These are phyloP conservation scores for Cyberlindnera mycetangii DNA, from an alignment of 805 yeast genomes.

Conservation along the genomic window DNA sequence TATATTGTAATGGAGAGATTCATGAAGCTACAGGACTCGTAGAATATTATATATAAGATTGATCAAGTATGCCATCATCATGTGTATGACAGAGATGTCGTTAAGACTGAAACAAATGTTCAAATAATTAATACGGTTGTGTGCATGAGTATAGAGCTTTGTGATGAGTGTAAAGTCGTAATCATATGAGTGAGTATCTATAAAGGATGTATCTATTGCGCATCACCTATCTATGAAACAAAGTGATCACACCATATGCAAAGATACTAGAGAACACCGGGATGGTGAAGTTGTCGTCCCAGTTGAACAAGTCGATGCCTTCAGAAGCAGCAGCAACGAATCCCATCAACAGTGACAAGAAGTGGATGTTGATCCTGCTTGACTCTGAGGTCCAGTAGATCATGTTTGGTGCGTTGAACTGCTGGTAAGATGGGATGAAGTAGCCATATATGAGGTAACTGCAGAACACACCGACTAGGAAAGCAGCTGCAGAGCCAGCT, in stretches of 20 bases:
- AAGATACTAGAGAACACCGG: constrained; percentile 80
- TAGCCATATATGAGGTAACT: constrained; percentile 69
- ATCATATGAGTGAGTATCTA: too few relatives aligned
- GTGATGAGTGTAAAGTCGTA: too few relatives aligned
- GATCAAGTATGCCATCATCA: too few relatives aligned
- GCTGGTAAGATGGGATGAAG: constrained; percentile 61
- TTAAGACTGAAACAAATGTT: too few relatives aligned
- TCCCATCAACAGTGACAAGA: constrained; percentile 64
- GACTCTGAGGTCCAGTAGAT: constrained; percentile 65
- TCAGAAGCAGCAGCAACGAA: constrained; percentile 84
- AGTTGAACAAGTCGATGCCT: constrained; percentile 67
- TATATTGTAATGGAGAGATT: constrained; percentile 19
- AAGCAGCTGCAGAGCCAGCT: constrained; percentile 91
- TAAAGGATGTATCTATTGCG: too few relatives aligned
- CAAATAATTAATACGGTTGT: too few relatives aligned
- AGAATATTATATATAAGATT: not conserved
- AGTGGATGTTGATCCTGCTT: constrained; percentile 51
- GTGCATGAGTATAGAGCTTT: too few relatives aligned
- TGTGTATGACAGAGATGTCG: too few relatives aligned
- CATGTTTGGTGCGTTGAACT: constrained; percentile 52
- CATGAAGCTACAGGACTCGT: constrained; percentile 4
- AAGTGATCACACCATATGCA: constrained; percentile 46
- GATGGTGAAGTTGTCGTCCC: constrained; percentile 94
- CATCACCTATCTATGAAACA: constrained; percentile 26
- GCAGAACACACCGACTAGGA: constrained; percentile 63